These are phyloP conservation scores for Cochliopodium minus DNA, from an alignment of 208 protist species.

Conservation along the genomic window DNA sequence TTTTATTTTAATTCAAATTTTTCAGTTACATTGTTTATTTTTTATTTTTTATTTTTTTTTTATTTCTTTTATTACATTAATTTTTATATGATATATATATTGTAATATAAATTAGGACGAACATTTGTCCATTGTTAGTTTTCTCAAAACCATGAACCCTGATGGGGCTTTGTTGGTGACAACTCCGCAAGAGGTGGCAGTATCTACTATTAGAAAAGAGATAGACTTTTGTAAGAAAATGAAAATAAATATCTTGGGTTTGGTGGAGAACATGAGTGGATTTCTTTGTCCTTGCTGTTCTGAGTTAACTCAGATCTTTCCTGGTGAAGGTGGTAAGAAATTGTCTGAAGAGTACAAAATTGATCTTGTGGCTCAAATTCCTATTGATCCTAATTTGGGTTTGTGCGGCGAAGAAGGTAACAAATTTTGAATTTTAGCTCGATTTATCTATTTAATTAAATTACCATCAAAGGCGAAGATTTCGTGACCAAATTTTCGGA, in stretches of 20 bases:
- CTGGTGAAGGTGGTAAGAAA: conserved; percentile 28
- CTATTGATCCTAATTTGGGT: conserved; percentile 47
- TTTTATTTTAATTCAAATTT: too few relatives aligned
- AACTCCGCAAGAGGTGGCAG: conserved; percentile 50
- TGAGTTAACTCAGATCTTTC: conserved; percentile 69
- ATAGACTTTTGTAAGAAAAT: conserved; percentile 48
- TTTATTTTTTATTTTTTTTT: too few relatives aligned
- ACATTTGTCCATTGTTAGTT: conserved; percentile 82
- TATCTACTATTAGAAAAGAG: conserved; percentile 67
- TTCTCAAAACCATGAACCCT: conserved; percentile 51
- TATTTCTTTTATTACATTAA: too few relatives aligned
- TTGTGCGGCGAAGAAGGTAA: too few relatives aligned
- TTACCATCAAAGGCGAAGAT: too few relatives aligned
- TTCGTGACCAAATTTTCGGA: too few relatives aligned
- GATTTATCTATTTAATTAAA: too few relatives aligned
- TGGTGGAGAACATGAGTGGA: conserved; percentile 76
- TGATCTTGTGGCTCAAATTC: conserved; percentile 56
- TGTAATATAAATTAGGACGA: too few relatives aligned
- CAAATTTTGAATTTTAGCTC: too few relatives aligned
- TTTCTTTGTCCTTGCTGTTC: conserved; percentile 71
- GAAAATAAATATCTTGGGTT: conserved; percentile 50
- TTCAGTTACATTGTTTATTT: too few relatives aligned
- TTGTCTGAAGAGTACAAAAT: conserved; percentile 54
- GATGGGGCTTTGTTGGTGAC: conserved; percentile 33
- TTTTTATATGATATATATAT: too few relatives aligned